Conservation (phyloP, 129 eudicot genomes). For the Kitagawia praeruptora region DNA sequence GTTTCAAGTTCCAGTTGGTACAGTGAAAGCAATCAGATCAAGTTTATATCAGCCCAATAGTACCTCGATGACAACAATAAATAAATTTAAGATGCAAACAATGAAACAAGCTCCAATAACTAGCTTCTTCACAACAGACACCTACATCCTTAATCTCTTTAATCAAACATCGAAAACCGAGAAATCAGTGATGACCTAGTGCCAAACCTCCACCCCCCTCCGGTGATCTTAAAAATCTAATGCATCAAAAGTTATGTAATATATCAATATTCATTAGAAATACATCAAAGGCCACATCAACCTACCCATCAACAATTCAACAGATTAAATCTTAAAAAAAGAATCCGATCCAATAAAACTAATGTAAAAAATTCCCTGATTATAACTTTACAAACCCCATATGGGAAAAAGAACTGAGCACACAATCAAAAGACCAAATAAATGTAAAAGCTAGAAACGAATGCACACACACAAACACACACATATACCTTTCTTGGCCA, state of each 20-base stretch:
- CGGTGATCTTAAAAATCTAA: neutral
- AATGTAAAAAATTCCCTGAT: neutral
- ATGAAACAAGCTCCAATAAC: neutral
- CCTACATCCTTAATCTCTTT: neutral
- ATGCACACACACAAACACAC: too few relatives aligned
- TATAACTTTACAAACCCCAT: neutral
- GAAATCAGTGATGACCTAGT: neutral
- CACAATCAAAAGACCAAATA: neutral
- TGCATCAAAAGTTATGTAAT: neutral
- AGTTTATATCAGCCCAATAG: neutral
- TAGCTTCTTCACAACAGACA: neutral
- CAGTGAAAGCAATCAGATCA: neutral
- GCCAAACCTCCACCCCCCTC: neutral
- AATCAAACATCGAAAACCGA: neutral
- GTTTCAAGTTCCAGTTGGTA: neutral
- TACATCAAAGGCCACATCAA: neutral
- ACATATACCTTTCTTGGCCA: constrained; percentile 5
- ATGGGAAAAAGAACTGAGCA: neutral
- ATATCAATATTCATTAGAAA: neutral
- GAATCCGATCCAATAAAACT: neutral
- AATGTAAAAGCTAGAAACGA: neutral
- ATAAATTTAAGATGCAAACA: neutral
- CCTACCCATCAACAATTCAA: too few relatives aligned
- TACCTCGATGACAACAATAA: neutral
- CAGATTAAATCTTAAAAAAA: too few relatives aligned